phyloP scores from a whole-genome alignment of 345 rosid genomes.

The Cardiospermum halicacabum region DNA sequence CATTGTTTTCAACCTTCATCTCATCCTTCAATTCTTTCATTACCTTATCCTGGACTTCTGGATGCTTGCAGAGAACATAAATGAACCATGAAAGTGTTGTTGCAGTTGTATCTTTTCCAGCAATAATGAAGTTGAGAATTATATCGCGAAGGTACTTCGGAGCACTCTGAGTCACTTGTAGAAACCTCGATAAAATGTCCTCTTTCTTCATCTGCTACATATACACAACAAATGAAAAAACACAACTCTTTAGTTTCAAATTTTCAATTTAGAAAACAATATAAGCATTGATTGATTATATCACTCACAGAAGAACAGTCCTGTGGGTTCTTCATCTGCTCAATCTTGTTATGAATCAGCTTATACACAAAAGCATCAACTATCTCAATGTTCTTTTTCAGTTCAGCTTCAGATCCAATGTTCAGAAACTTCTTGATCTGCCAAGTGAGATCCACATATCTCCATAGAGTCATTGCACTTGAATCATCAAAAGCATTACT shows the following conservation, averaged over 20 bases:
- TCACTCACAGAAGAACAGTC: conserved; percentile 39
- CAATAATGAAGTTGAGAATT: conserved; percentile 50
- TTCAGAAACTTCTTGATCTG: conserved; percentile 49
- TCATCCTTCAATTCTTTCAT: conserved; percentile 35
- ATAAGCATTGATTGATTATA: background rate
- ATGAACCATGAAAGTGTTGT: conserved; percentile 53
- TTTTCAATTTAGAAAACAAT: background rate
- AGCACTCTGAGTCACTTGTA: conserved; percentile 35
- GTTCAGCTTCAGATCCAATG: conserved; percentile 48
- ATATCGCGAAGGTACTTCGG: conserved; percentile 46
- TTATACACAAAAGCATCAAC: conserved; percentile 45
- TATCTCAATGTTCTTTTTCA: conserved; percentile 37
- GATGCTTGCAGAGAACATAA: conserved; percentile 47
- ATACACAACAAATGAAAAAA: background rate
- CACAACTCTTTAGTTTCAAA: background rate
- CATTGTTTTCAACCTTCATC: conserved; percentile 4
- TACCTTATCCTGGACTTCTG: conserved; percentile 41
- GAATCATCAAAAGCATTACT: conserved; percentile 55
- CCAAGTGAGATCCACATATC: conserved; percentile 56
- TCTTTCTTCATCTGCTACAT: conserved; percentile 41
- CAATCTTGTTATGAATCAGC: conserved; percentile 41
- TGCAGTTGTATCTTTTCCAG: conserved; percentile 70
- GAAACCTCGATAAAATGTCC: conserved; percentile 57
- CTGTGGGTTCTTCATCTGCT: conserved; percentile 28
- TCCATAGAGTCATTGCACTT: conserved; percentile 38